Conservation (phyloP, 306 rosid species). For the Geum urbanum region DNA sequence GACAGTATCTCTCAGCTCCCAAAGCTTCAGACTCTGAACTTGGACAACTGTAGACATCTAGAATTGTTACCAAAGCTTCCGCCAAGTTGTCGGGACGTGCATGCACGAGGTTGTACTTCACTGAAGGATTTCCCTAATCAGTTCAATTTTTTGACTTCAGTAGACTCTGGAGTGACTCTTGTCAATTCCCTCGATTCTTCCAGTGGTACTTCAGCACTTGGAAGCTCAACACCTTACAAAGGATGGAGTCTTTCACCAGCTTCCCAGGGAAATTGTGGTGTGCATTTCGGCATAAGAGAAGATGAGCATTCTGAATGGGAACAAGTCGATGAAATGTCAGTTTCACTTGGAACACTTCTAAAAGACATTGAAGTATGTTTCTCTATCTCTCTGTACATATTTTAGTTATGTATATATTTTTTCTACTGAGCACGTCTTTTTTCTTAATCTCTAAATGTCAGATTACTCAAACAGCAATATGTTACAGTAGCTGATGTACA, state of each 20-base stretch:
- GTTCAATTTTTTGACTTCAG: neutral
- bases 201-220: too few species aligned
- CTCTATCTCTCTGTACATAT: neutral
- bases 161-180: neutral
- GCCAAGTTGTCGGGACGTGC: neutral
- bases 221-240: too few species aligned
- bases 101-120: conserved; percentile 3
- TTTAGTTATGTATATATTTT: neutral
- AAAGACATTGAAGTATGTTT: neutral
- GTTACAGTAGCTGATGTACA: too few species aligned
- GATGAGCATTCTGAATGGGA: neutral
- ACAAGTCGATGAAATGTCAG: neutral
- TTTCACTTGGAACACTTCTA: neutral
- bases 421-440: too few species aligned
- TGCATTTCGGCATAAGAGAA: neutral
- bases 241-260: neutral
- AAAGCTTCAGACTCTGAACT: neutral
- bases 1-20: neutral
- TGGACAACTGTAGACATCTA: neutral
- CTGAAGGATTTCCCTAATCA: neutral
- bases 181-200: too few species aligned
- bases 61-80: neutral
- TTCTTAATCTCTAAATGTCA: too few species aligned
- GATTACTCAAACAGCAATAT: too few species aligned
- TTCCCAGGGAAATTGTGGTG: neutral